Percentiles rank a stretch among this genome's conserved stretches.
phyloP scores from a whole-genome alignment of 768 basidiomycete genomes.

The Pholiota conissans region DNA sequence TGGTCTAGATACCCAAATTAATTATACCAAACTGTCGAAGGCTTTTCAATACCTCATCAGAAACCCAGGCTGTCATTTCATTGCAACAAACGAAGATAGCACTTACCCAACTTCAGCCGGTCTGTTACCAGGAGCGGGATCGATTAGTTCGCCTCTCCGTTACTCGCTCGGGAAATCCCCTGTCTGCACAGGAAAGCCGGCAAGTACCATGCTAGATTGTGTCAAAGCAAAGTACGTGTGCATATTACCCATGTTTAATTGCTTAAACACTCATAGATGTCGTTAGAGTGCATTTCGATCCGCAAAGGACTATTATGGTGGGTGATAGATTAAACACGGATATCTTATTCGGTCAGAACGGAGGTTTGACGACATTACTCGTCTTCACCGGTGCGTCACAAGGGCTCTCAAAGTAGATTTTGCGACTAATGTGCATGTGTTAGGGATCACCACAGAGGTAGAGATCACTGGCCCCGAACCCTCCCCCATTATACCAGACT shows the following conservation, averaged over 20 bases:
- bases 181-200: slow-evolving; percentile 87
- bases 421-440: slow-evolving; percentile 4
- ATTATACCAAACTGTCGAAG: slow-evolving; percentile 93
- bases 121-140: slow-evolving; percentile 82
- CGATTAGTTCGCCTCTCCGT: slow-evolving; percentile 80
- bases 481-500: slow-evolving; percentile 77
- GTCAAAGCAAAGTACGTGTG: slow-evolving; percentile 64
- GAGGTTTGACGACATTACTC: slow-evolving; percentile 83
- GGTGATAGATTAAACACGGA: slow-evolving; percentile 96
- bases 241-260: slow-evolving; percentile 1
- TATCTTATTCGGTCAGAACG: slow-evolving; percentile 88
- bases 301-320: slow-evolving; percentile 87
- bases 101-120: slow-evolving; percentile 79
- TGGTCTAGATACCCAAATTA: slow-evolving; percentile 83
- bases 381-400: slow-evolving; percentile 78
- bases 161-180: slow-evolving; percentile 72
- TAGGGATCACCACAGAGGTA: slow-evolving; percentile 76
- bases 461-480: slow-evolving; percentile 74
- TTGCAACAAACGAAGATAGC: slow-evolving; percentile 91
- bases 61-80: slow-evolving; percentile 79
- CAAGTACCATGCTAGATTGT: slow-evolving; percentile 88
- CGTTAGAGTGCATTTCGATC: slow-evolving; percentile 82
- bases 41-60: slow-evolving; percentile 87
- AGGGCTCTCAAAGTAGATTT: background rate
- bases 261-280: slow-evolving; percentile 14